These are phyloP conservation scores for Sphenostylis stenocarpa DNA, from an alignment of 306 rosid species.

Conservation along the genomic window DNA sequence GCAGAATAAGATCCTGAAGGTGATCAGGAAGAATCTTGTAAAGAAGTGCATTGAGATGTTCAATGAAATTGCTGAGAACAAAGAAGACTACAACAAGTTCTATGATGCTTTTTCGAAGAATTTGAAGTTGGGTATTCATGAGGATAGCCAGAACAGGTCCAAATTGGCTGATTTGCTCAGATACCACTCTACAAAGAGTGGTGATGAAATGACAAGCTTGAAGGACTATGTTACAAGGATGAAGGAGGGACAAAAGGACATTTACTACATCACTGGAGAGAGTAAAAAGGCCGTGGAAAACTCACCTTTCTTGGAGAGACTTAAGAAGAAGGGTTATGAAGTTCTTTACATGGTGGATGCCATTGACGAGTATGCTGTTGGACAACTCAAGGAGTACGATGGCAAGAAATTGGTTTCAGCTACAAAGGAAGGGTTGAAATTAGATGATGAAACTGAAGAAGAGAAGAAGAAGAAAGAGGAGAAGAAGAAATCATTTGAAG, in stretches of 20 bases:
- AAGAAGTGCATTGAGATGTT: conserved; percentile 83
- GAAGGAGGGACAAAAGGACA: conserved; percentile 77
- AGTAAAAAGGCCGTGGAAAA: conserved; percentile 75
- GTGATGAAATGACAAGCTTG: conserved; percentile 70
- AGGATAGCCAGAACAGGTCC: conserved; percentile 71
- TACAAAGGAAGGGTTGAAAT: conserved; percentile 64
- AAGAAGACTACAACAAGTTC: conserved; percentile 62
- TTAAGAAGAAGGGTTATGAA: conserved; percentile 69
- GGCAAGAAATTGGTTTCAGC: conserved; percentile 75
- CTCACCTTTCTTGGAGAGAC: conserved; percentile 70
- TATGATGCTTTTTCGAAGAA: conserved; percentile 74
- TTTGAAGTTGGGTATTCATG: conserved; percentile 66
- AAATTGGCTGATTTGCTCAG: conserved; percentile 68
- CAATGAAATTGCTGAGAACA: conserved; percentile 74
- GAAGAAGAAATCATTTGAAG: conserved; percentile 68
- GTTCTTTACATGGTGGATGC: conserved; percentile 76
- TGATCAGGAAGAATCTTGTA: conserved; percentile 66
- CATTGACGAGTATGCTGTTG: conserved; percentile 69
- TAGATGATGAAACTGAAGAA: conserved; percentile 66
- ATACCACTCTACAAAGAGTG: conserved; percentile 67
- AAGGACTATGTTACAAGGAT: conserved; percentile 70
- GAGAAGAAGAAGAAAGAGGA: conserved; percentile 63
- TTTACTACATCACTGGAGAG: conserved; percentile 72
- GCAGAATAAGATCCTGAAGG: conserved; percentile 73
- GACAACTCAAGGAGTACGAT: conserved; percentile 66